Evolutionary conservation across 768 basidiomycete genomes (phyloP).

Genomic region (Sistotremastrum suecicum): DNA sequence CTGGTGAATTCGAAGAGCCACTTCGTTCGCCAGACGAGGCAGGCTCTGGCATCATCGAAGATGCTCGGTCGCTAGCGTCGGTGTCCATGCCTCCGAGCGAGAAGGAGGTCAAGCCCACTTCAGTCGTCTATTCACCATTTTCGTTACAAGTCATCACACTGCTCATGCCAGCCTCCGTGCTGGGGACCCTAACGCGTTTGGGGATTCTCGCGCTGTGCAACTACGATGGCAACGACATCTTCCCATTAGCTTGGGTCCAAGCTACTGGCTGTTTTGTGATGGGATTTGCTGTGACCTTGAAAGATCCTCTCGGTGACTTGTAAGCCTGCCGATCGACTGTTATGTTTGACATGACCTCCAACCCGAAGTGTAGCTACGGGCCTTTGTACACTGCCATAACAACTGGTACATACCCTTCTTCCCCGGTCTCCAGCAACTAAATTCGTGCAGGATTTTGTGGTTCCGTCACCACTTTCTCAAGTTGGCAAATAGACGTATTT

Average conservation of each 20-base stretch:
- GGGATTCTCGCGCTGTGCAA: conserved; percentile 61
- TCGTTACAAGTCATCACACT: conserved; percentile 53
- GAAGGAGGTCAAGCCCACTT: conserved; percentile 17
- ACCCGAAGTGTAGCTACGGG: conserved; percentile 46
- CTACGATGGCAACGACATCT: conserved; percentile 65
- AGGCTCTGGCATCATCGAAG: neutral
- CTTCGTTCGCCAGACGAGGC: no score
- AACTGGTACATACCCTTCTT: conserved; percentile 39
- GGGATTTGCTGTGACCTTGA: conserved; percentile 64
- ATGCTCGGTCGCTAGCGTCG: conserved; percentile 25
- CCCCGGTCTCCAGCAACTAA: neutral
- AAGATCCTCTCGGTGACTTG: conserved; percentile 61
- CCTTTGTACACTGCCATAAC: conserved; percentile 81
- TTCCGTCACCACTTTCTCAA: conserved; percentile 90
- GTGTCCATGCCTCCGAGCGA: conserved; percentile 27
- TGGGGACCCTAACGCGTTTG: conserved; percentile 73
- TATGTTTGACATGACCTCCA: neutral
- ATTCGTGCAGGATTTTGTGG: conserved; percentile 69
- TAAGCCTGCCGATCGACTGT: conserved; percentile 24
- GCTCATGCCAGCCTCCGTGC: conserved; percentile 67
- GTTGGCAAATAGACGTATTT: conserved; percentile 87
- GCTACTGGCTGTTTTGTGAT: conserved; percentile 83
- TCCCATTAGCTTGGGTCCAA: conserved; percentile 75
- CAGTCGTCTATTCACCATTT: conserved; percentile 34
- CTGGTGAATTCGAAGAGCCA: no score